Evolutionary conservation across 108 stramenopile genomes (phyloP), one percentile per base, ranked within the genome.

Genomic region (Skeletonema menzelii): DNA sequence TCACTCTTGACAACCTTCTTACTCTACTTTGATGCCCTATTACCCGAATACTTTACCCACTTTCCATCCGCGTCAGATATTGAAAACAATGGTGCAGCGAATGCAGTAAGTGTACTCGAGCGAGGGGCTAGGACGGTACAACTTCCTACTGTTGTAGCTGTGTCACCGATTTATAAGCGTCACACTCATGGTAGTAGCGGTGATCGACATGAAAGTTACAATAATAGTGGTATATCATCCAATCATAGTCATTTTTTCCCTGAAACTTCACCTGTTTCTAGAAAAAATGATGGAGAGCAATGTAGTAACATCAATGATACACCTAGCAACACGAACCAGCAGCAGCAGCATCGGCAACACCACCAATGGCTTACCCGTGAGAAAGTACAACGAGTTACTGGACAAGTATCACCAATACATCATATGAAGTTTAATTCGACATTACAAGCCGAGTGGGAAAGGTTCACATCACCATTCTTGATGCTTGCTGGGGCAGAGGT

Each of bases 381-480:
- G 8, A 65, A 15, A 65, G 12, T 27, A 6, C 65, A 28, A 44
- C 27, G 65, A 46, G 27, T 27, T 65, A 15, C 26, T 40, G 42
- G 27, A 31, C 27, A 49, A 27, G 46, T 28, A 49, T 65, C 40
- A 26, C 44, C 28, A 15, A 14, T 11, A 65, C 17, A 37, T 53
- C 17, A 37, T 53, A 44, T 27, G 27, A 26, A 47, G 38, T 37
- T 19, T 60, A 70, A 59, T 60, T 57, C 69, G 2, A 46, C 44
- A 5, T 57, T 37, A 42, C 59, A 75, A 32, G 53, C 68, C 13
- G 76, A 82, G 47, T 82, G 81, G 81, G 81, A 82, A 56, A 47
- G 76, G 10, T 82, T 77, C 30, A 72, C 72, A 2, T 77, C 81
- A n/a, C 81, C 81, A n/a, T 82, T 82, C 27, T 20, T 73, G 32